Conservation (phyloP, 2,329 filamentous ascomycete species). For the Aureobasidium subglaciale region DNA sequence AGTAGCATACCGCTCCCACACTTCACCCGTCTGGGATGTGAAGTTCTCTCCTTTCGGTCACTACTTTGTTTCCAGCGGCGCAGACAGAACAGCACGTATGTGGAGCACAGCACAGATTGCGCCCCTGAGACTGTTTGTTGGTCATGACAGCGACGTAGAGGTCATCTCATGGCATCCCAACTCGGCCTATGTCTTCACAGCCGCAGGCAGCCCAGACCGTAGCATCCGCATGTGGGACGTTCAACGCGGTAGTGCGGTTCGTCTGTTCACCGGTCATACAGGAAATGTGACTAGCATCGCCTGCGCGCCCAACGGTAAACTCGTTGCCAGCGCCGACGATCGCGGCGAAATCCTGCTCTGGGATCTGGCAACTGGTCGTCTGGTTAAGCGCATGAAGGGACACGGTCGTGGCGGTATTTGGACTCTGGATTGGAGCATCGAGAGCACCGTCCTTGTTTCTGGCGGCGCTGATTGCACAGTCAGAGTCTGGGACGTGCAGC, state of each 20-base stretch:
- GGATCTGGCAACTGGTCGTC: conserved; percentile 79
- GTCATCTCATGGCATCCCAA: conserved; percentile 92
- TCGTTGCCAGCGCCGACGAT: conserved; percentile 84
- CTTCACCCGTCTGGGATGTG: conserved; percentile 80
- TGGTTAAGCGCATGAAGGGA: conserved; percentile 87
- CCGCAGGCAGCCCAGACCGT: conserved; percentile 68
- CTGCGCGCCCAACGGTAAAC: conserved; percentile 79
- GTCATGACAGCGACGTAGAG: conserved; percentile 90
- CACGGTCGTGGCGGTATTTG: conserved; percentile 91
- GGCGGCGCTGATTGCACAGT: conserved; percentile 90
- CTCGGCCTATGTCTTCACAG: conserved; percentile 86
- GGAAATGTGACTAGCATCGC: conserved; percentile 80
- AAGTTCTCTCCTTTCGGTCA: conserved; percentile 89
- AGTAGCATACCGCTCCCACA: conserved; percentile 89
- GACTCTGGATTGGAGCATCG: conserved; percentile 87
- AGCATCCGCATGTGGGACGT: conserved; percentile 97
- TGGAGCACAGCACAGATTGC: conserved; percentile 93
- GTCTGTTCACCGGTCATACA: conserved; percentile 85
- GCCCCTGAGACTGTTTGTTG: conserved; percentile 78
- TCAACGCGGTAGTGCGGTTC: conserved; percentile 76
- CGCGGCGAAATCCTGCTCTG: conserved; percentile 88
- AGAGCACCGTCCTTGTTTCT: conserved; percentile 83
- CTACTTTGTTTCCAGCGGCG: conserved; percentile 83
- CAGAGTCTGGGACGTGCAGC: conserved; percentile 84
- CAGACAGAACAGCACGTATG: conserved; percentile 82